A percentile compares a stretch with the other conserved stretches of the same genome.
Conservation (phyloP, 2,329 filamentous ascomycete species). For the Monilinia fructicola region DNA sequence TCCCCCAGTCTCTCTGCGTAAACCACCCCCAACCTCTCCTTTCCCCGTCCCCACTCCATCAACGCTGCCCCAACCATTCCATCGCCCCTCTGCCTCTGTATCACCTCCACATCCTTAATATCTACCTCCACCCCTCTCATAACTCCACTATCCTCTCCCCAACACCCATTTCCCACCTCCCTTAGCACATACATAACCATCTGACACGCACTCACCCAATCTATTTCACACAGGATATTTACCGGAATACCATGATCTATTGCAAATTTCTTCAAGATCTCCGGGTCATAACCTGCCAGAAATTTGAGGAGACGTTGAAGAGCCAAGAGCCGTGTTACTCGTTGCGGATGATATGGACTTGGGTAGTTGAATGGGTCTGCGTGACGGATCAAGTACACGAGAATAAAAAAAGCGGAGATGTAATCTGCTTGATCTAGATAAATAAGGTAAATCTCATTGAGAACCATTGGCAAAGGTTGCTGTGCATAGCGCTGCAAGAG, state of each 20-base stretch:
- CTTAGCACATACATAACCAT: slow-evolving; percentile 15
- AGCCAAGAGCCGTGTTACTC: slow-evolving; percentile 53
- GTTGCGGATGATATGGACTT: slow-evolving; percentile 51
- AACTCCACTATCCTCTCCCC: slow-evolving; percentile 13
- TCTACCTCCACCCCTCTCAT: slow-evolving; percentile 16
- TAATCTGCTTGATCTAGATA: slow-evolving; percentile 49
- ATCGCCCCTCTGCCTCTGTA: background rate
- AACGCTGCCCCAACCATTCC: background rate
- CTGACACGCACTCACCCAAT: slow-evolving; percentile 19
- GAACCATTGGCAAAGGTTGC: slow-evolving; percentile 39
- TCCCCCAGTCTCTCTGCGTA: slow-evolving; percentile 4
- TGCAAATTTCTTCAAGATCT: slow-evolving; percentile 23
- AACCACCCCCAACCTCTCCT: background rate
- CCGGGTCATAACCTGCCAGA: slow-evolving; percentile 45
- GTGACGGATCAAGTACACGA: slow-evolving; percentile 38
- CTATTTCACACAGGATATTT: slow-evolving; percentile 24
- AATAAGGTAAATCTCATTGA: slow-evolving; percentile 47
- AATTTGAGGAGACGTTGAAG: slow-evolving; percentile 54
- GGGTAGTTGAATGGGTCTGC: slow-evolving; percentile 53
- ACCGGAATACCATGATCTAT: background rate
- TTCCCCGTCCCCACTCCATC: slow-evolving; percentile 9
- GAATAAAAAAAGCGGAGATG: slow-evolving; percentile 49
- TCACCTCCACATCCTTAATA: slow-evolving; percentile 13
- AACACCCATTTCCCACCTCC: slow-evolving; percentile 11
- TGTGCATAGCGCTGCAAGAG: slow-evolving; percentile 21